Conservation (phyloP, 2,329 filamentous ascomycete genomes). For the Venturia nashicola region DNA sequence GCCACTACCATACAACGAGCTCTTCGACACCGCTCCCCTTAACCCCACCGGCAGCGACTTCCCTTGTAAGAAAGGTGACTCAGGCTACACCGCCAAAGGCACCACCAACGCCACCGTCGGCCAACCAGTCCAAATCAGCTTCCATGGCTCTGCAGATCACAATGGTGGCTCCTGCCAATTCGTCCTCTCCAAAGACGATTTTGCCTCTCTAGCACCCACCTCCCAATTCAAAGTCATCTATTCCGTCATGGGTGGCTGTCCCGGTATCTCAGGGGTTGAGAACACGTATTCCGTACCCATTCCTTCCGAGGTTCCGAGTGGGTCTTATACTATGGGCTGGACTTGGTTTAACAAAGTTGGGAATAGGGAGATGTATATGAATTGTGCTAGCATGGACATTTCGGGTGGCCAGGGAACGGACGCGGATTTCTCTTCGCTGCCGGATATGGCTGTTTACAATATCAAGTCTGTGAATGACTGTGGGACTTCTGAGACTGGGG, state of each 20-base stretch:
- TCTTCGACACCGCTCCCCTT: slow-evolving; percentile 3
- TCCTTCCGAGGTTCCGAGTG: slow-evolving; percentile 54
- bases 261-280: slow-evolving; percentile 47
- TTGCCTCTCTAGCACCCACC: slow-evolving; percentile 32
- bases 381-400: slow-evolving; percentile 68
- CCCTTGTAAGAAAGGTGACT: slow-evolving; percentile 4
- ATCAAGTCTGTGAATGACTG: slow-evolving; percentile 42
- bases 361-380: slow-evolving; percentile 97
- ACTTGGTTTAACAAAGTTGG: slow-evolving; percentile 90
- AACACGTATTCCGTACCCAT: slow-evolving; percentile 52
- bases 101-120: slow-evolving; percentile 1
- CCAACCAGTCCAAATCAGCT: slow-evolving; percentile 33
- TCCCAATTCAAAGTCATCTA: slow-evolving; percentile 82
- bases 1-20: slow-evolving; percentile 1
- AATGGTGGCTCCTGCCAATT: slow-evolving; percentile 94
- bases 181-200: slow-evolving; percentile 67
- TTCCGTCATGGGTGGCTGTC: slow-evolving; percentile 78
- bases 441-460: slow-evolving; percentile 66
- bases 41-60: slow-evolving; percentile 5
- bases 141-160: slow-evolving; percentile 57
- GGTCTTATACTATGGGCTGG: slow-evolving; percentile 72
- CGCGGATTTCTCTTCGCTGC: slow-evolving; percentile 46
- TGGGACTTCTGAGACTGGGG: slow-evolving; percentile 37
- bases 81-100: background rate
- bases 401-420: slow-evolving; percentile 36